Base-by-base conservation (phyloP, 805 yeast species). In the Candida maltosa region DNA sequence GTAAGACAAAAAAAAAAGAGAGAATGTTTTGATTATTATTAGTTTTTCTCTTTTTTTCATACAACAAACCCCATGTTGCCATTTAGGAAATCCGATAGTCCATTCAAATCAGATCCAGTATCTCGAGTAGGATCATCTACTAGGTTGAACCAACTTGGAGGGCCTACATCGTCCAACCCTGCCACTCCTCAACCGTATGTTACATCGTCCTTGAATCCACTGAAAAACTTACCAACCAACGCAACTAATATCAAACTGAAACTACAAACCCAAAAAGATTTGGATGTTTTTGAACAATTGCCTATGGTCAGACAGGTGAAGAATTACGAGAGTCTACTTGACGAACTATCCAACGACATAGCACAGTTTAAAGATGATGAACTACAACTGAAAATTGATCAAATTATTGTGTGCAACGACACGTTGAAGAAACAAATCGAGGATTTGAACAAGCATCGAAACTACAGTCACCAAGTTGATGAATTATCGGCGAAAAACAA, bases 141-240 rank as follows among this genome's bases (percentile, higher is more conserved):
- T 21, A 44, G 67, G 12, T 39, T 66, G 19, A 58, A 49, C 35
- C 63, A 59, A 28, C 35, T 54, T 15, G 44, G 43, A 1, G 42
- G 47, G 8, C 34, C 39, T 4, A 30, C 5, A 17, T 10, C 29
- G 18, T 53, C 65, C 6, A 50, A 49, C n/a, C 58, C 65, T 4
- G 39, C 57, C 2, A 49, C 58, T 1, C n/a, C n/a, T n/a, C n/a
- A n/a, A n/a, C 58, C 63, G 3, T 62, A 63, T 38, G 60, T 60
- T 21, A 46, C 61, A 6, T 62, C 69, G 12, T 62, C 70, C 10
- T 52, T 66, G 24, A 67, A 66, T 37, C 73, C 72, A 8, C 49
- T 48, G 17, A 48, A 52, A 38, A 58, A 59, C 40, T 31, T 49
- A 7, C 62, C 62, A 2, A 43, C 54, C 3, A 52, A 47, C 18